These are phyloP conservation scores for Madurella fahalii DNA, from an alignment of 2,329 filamentous ascomycete genomes.

Conservation along the genomic window DNA sequence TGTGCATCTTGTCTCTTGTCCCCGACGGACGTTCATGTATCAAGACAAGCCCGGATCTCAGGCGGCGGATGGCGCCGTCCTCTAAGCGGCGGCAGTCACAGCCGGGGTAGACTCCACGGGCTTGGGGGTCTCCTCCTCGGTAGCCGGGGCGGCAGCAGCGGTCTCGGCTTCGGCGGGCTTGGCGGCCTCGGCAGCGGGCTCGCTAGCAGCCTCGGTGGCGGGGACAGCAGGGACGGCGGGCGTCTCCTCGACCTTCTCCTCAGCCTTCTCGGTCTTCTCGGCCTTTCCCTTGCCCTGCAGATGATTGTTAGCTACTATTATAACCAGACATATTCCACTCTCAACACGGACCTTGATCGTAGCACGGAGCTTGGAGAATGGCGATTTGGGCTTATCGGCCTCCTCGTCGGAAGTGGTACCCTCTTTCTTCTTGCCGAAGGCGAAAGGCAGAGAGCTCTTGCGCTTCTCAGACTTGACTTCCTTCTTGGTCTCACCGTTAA, in stretches of 20 bases:
- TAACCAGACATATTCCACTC: background rate
- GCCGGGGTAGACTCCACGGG: slow-evolving; percentile 41
- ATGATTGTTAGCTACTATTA: background rate
- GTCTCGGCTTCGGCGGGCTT: slow-evolving; percentile 38
- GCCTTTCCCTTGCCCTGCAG: slow-evolving; percentile 34
- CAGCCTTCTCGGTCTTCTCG: slow-evolving; percentile 23
- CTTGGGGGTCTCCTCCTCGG: slow-evolving; percentile 35
- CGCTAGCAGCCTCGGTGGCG: slow-evolving; percentile 29
- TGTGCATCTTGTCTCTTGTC: slow-evolving; percentile 19
- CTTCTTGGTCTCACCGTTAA: slow-evolving; percentile 55
- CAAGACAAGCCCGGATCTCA: slow-evolving; percentile 18
- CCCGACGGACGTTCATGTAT: slow-evolving; percentile 19
- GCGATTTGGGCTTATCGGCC: slow-evolving; percentile 53
- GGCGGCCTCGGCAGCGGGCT: slow-evolving; percentile 24
- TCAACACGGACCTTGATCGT: slow-evolving; percentile 43
- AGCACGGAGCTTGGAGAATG: slow-evolving; percentile 58
- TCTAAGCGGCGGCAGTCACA: slow-evolving; percentile 52
- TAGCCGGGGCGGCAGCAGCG: slow-evolving; percentile 32
- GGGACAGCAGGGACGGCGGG: slow-evolving; percentile 33
- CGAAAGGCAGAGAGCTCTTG: slow-evolving; percentile 71
- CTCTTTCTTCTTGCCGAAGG: slow-evolving; percentile 74
- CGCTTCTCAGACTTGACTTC: slow-evolving; percentile 72
- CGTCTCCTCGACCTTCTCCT: slow-evolving; percentile 42
- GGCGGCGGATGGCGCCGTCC: slow-evolving; percentile 9
- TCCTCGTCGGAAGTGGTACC: slow-evolving; percentile 55